These are phyloP conservation scores for Chlamydomonas applanata DNA, from an alignment of 139 green algal species.

Conservation along the genomic window DNA sequence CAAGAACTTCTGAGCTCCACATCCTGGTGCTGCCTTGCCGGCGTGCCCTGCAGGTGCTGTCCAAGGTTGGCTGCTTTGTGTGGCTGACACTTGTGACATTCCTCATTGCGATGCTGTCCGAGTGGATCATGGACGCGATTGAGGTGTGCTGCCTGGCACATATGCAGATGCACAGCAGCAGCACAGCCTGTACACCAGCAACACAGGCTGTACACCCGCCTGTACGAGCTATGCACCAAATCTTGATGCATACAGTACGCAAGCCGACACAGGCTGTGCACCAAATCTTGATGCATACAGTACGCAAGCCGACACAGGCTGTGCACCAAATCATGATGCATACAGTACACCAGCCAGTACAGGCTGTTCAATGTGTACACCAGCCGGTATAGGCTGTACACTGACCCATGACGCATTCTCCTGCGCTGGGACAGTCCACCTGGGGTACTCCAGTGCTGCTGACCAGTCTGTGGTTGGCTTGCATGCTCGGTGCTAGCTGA, in stretches of 20 bases:
- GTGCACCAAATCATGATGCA: background rate
- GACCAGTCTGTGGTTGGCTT: no score
- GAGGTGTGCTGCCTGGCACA: constrained; percentile 14
- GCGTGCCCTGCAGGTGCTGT: no score
- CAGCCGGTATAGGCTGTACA: no score
- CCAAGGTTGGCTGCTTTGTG: constrained; percentile 50
- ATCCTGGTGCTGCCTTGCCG: no score
- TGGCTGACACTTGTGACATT: constrained; percentile 72
- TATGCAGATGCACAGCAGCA: background rate
- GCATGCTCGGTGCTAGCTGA: no score
- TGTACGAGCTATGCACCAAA: background rate
- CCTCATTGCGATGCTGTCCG: constrained; percentile 71
- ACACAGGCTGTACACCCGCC: no score
- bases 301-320: background rate
- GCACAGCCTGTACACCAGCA: no score
- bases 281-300: background rate
- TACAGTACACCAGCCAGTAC: background rate
- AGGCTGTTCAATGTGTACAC: no score
- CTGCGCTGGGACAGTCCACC: no score
- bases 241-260: constrained; percentile 2
- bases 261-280: no score
- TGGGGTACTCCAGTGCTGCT: no score
- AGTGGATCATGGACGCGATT: constrained; percentile 68
- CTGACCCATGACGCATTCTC: background rate
- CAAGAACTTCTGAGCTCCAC: no score